Conservation (phyloP, 257 asterid genomes). For the Solanum sitiens region DNA sequence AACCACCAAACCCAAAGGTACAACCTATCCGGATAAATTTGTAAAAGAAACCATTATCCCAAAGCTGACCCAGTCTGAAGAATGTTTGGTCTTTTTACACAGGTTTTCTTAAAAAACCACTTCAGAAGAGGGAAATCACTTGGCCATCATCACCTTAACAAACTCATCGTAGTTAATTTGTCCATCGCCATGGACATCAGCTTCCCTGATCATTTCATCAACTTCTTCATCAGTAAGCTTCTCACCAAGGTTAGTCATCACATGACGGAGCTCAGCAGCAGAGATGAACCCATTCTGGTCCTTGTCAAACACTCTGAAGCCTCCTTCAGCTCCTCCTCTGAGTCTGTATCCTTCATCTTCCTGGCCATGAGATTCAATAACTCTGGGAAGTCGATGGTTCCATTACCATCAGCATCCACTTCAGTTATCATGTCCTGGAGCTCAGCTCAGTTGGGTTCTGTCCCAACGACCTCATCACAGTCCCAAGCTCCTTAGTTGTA, state of each 20-base stretch:
- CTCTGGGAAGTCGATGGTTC: constrained; percentile 54
- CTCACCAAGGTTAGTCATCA: constrained; percentile 58
- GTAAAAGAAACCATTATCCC: constrained; percentile 11
- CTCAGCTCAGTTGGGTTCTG: constrained; percentile 63
- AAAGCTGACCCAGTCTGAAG: not conserved
- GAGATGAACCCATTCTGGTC: constrained; percentile 59
- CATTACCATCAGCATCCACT: constrained; percentile 62
- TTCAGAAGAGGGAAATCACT: constrained; percentile 18
- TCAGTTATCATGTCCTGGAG: constrained; percentile 58
- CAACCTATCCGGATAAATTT: constrained; percentile 13
- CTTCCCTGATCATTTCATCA: constrained; percentile 59
- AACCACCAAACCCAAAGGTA: constrained; percentile 17
- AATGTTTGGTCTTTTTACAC: constrained; percentile 1
- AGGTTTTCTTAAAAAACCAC: not conserved
- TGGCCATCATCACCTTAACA: constrained; percentile 60
- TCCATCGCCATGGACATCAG: constrained; percentile 54
- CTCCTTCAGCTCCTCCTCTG: constrained; percentile 59
- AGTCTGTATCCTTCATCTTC: constrained; percentile 57
- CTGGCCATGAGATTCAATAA: constrained; percentile 56
- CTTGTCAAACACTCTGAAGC: constrained; percentile 64
- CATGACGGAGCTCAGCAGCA: constrained; percentile 56
- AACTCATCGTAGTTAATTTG: constrained; percentile 54
- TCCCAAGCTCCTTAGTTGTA: constrained; percentile 61
- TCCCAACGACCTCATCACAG: constrained; percentile 60
- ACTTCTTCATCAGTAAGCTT: constrained; percentile 59